Percentiles rank a stretch among this genome's conserved stretches.
phyloP scores from a whole-genome alignment of 192 early-diverging fungal species.

The Gigaspora rosea region DNA sequence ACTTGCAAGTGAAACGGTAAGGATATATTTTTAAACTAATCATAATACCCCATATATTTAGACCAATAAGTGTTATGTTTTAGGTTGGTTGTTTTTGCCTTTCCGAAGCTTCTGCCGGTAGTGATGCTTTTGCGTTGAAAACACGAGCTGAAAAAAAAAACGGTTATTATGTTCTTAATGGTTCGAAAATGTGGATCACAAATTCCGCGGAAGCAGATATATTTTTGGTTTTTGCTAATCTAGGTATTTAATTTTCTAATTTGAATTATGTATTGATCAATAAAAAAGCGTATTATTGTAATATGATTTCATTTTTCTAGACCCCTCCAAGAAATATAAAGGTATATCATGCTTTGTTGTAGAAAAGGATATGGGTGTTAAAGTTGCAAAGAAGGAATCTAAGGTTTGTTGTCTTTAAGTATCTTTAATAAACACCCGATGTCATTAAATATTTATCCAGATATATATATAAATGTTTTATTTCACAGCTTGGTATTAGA shows the following conservation, averaged over 20 bases:
- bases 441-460: slow-evolving; percentile 20
- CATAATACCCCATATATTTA: neutral
- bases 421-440: neutral
- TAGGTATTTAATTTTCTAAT: slow-evolving; percentile 43
- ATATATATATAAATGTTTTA: slow-evolving; percentile 8
- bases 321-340: slow-evolving; percentile 90
- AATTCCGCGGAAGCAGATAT: slow-evolving; percentile 95
- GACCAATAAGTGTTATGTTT: neutral
- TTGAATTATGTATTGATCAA: neutral
- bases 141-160: slow-evolving; percentile 84
- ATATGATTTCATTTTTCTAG: slow-evolving; percentile 32
- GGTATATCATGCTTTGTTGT: slow-evolving; percentile 98
- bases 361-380: slow-evolving; percentile 88
- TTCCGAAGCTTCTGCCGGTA: slow-evolving; percentile 89
- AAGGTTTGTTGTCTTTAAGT: slow-evolving; percentile 54
- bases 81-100: slow-evolving; percentile 94
- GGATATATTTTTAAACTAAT: neutral
- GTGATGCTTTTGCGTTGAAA: slow-evolving; percentile 91
- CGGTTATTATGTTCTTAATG: slow-evolving; percentile 89
- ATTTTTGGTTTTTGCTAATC: slow-evolving; percentile 97
- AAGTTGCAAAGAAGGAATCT: slow-evolving; percentile 94
- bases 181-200: slow-evolving; percentile 93
- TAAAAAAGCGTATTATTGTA: neutral
- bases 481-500: slow-evolving; percentile 81
- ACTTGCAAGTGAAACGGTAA: slow-evolving; percentile 44